phyloP scores from a whole-genome alignment of 768 basidiomycete species.

The Hericium alpestre region DNA sequence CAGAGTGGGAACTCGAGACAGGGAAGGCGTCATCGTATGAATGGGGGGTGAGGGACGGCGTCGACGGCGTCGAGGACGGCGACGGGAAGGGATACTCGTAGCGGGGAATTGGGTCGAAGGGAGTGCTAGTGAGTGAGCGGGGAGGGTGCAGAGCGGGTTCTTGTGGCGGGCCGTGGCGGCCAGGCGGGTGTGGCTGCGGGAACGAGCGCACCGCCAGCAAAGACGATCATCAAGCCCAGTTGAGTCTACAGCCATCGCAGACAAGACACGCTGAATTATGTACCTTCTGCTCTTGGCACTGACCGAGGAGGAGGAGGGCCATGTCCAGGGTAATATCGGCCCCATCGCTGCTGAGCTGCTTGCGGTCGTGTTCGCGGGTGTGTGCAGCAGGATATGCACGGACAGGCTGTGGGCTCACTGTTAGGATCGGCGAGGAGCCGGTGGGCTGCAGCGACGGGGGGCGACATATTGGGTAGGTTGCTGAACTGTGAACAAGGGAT shows the following conservation, averaged over 20 bases:
- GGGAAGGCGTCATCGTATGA: too few relatives aligned
- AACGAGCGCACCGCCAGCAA: background rate
- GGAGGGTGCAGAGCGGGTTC: background rate
- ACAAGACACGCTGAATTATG: too few relatives aligned
- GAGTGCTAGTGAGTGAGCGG: background rate
- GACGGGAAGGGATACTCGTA: constrained; percentile 3
- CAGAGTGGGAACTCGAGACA: background rate
- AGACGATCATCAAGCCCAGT: background rate
- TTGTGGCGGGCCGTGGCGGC: background rate
- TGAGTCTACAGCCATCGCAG: too few relatives aligned
- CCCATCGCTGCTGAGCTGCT: background rate
- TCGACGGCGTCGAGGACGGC: background rate
- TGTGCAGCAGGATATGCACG: background rate
- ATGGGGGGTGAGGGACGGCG: background rate
- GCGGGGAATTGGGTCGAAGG: constrained; percentile 4
- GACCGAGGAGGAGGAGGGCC: background rate
- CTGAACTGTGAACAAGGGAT: too few relatives aligned
- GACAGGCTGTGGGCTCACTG: background rate
- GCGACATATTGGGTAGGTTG: background rate
- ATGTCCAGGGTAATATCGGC: background rate
- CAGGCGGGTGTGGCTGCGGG: background rate
- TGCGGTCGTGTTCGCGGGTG: background rate
- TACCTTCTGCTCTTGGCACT: background rate
- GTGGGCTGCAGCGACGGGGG: background rate
- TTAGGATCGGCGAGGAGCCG: background rate